A percentile compares a stretch with the other conserved stretches of the same genome.
Conservation (phyloP, 305 asterid species). For the Solanum hybrid region DNA sequence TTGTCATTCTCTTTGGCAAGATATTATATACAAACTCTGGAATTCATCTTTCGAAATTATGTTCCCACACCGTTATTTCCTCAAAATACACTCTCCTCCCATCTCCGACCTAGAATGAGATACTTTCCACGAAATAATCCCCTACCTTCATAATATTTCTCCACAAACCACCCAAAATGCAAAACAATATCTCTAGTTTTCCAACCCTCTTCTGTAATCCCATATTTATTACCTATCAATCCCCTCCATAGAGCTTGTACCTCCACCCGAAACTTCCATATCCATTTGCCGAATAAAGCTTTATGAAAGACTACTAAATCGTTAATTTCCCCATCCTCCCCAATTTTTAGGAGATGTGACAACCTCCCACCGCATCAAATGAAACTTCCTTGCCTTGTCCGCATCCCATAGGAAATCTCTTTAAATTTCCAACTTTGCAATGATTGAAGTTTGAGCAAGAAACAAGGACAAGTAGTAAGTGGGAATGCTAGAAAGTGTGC, state of each 20-base stretch:
- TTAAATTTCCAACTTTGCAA: neutral
- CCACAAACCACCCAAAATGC: neutral
- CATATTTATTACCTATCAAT: neutral
- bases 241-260: neutral
- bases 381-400: neutral
- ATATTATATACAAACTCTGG: neutral
- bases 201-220: neutral
- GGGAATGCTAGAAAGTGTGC: neutral
- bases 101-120: neutral
- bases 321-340: neutral
- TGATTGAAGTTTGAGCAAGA: neutral
- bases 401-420: neutral
- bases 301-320: neutral
- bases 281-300: neutral
- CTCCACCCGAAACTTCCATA: neutral
- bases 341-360: neutral
- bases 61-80: neutral
- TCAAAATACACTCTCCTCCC: neutral
- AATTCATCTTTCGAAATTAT: neutral
- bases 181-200: neutral
- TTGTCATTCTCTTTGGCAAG: neutral
- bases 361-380: neutral
- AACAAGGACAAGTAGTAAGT: neutral
- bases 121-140: neutral
- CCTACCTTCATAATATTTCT: neutral